These are phyloP conservation scores for Geotrichum carabidarum DNA, from an alignment of 1,139 yeast species.

Conservation along the genomic window DNA sequence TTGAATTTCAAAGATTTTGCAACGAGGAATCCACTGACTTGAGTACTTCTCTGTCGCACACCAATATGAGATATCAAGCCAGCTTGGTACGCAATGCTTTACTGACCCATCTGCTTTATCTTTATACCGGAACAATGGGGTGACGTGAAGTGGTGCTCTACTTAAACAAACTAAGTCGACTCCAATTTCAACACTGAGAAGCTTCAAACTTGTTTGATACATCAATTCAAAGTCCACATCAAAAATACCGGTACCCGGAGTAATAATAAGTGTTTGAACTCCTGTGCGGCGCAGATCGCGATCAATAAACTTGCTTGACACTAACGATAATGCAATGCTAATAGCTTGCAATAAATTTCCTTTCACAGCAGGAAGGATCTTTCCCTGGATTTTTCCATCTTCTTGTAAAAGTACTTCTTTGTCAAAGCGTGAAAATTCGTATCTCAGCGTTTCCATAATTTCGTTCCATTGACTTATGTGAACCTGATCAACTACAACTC, in stretches of 20 bases:
- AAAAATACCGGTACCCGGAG: conserved; percentile 90
- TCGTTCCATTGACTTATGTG: conserved; percentile 79
- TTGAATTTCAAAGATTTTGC: conserved; percentile 89
- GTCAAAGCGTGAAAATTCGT: conserved; percentile 80
- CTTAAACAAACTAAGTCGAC: conserved; percentile 84
- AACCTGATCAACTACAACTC: conserved; percentile 94
- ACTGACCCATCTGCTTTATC: conserved; percentile 38
- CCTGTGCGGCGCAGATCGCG: conserved; percentile 85
- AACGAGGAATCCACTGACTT: conserved; percentile 82
- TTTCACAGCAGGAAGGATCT: conserved; percentile 74
- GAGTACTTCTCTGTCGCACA: conserved; percentile 42
- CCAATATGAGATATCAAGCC: conserved; percentile 93
- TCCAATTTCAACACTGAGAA: conserved; percentile 75
- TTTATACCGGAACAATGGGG: conserved; percentile 76
- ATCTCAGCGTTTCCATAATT: conserved; percentile 79
- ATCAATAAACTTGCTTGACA: conserved; percentile 75
- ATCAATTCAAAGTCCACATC: conserved; percentile 84
- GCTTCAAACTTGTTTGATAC: conserved; percentile 66
- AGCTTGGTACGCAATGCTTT: conserved; percentile 76
- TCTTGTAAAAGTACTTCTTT: conserved; percentile 58
- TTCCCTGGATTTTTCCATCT: conserved; percentile 37
- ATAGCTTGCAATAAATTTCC: conserved; percentile 87
- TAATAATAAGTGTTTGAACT: conserved; percentile 73
- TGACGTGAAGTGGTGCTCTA: conserved; percentile 86
- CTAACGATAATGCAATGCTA: conserved; percentile 72